These are phyloP conservation scores for Colletotrichum phormii DNA, from an alignment of 2,329 filamentous ascomycete genomes.

Conservation along the genomic window DNA sequence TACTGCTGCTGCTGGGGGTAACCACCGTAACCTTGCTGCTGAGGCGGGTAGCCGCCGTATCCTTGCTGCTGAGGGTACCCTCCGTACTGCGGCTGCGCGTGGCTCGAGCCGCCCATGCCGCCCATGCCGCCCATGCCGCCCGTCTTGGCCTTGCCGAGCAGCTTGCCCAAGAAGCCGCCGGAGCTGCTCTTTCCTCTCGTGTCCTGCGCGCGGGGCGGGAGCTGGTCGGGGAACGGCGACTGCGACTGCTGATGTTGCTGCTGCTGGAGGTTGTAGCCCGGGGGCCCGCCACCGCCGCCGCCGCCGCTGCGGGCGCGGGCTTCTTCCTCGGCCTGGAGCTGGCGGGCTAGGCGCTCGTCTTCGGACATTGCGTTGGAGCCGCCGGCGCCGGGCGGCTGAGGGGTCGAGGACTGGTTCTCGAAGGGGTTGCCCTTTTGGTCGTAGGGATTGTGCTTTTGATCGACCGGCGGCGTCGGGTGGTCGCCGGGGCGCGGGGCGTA, in stretches of 20 bases:
- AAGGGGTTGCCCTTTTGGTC: conserved; percentile 73
- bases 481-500: conserved; percentile 66
- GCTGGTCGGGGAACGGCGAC: conserved; percentile 49
- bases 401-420: conserved; percentile 45
- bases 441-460: conserved; percentile 72
- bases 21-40: conserved; percentile 40
- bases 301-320: conserved; percentile 52
- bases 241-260: conserved; percentile 43
- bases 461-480: conserved; percentile 50
- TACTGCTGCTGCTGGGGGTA: conserved; percentile 43
- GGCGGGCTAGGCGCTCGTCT: conserved; percentile 80
- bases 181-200: conserved; percentile 53
- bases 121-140: conserved; percentile 44
- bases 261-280: conserved; percentile 40
- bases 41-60: conserved; percentile 46
- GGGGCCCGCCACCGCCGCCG: conserved; percentile 47
- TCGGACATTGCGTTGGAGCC: conserved; percentile 59
- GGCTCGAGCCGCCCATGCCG: conserved; percentile 47
- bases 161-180: conserved; percentile 63
- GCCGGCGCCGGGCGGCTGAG: conserved; percentile 46
- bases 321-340: conserved; percentile 87
- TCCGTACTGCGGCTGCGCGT: conserved; percentile 46
- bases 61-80: conserved; percentile 43
- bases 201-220: conserved; percentile 52
- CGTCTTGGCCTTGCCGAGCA: conserved; percentile 61